Evolutionary conservation across 108 stramenopile species (phyloP).

Genomic region (Skeletonema costatum): DNA sequence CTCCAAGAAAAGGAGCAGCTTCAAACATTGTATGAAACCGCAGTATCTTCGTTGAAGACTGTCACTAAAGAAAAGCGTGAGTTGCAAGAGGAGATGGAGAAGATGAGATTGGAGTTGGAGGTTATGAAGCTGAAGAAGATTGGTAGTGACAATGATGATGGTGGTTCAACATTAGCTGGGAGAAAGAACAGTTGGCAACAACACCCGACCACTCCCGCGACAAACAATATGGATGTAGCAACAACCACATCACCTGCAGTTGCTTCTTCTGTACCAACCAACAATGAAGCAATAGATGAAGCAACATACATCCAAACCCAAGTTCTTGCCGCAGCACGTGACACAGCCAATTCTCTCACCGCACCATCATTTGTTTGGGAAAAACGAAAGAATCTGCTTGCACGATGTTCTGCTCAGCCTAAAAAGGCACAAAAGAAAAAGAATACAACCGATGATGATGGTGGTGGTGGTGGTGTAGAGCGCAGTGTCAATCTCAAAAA

Average conservation of each 20-base stretch:
- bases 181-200: background rate
- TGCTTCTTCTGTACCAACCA: background rate
- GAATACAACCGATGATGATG: background rate
- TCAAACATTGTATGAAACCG: background rate
- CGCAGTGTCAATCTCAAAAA: slow-evolving; percentile 44
- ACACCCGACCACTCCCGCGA: background rate
- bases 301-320: background rate
- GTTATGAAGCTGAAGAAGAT: background rate
- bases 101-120: background rate
- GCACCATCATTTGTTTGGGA: slow-evolving; percentile 25
- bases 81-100: background rate
- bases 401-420: slow-evolving; percentile 11
- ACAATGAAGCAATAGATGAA: background rate
- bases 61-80: background rate
- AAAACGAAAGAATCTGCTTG: slow-evolving; percentile 8
- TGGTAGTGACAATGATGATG: background rate
- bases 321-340: slow-evolving; percentile 16
- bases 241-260: background rate
- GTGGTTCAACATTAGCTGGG: background rate
- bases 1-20: background rate
- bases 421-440: background rate
- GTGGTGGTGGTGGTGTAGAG: slow-evolving; percentile 14
- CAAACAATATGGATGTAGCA: background rate
- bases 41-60: background rate
- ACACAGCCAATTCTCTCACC: slow-evolving; percentile 10